These are phyloP conservation scores for Physcomitrellopsis africana DNA, from an alignment of 225 moss, liverwort and hornwort genomes.

Conservation along the genomic window DNA sequence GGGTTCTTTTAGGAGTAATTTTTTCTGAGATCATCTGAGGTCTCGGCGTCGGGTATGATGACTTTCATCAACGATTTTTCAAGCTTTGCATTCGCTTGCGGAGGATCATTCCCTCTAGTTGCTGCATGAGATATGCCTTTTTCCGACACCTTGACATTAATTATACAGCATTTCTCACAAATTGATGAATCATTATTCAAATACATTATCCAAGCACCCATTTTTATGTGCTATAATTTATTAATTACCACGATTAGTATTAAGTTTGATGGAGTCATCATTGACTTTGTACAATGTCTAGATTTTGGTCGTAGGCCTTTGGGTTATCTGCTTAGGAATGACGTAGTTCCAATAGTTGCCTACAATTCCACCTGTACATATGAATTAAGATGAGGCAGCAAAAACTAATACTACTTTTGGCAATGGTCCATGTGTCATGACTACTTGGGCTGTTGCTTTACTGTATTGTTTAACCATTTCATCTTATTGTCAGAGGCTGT, in stretches of 20 bases:
- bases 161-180: conserved; percentile 15
- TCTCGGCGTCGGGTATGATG: conserved; percentile 7
- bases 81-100: background rate
- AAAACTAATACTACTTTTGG: too few species aligned
- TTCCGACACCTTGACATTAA: conserved; percentile 13
- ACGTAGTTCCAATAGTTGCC: too few species aligned
- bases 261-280: conserved; percentile 24
- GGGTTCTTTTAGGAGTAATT: conserved; percentile 16
- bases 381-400: too few species aligned
- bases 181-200: conserved; percentile 33
- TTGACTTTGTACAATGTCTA: conserved; percentile 16
- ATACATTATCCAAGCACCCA: conserved; percentile 24
- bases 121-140: conserved; percentile 16
- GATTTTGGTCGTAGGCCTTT: background rate
- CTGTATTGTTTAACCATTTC: too few species aligned
- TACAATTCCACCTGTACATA: too few species aligned
- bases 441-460: too few species aligned
- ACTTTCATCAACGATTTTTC: conserved; percentile 5
- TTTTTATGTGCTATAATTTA: conserved; percentile 14
- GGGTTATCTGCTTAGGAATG: background rate
- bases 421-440: too few species aligned
- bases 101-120: conserved; percentile 1
- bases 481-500: too few species aligned
- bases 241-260: conserved; percentile 5
- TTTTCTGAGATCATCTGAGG: conserved; percentile 13